Evolutionary conservation across 305 asterid genomes (phyloP), one percentile per base, ranked within the genome.

Genomic region (Fraxinus xanthoxyloides): DNA sequence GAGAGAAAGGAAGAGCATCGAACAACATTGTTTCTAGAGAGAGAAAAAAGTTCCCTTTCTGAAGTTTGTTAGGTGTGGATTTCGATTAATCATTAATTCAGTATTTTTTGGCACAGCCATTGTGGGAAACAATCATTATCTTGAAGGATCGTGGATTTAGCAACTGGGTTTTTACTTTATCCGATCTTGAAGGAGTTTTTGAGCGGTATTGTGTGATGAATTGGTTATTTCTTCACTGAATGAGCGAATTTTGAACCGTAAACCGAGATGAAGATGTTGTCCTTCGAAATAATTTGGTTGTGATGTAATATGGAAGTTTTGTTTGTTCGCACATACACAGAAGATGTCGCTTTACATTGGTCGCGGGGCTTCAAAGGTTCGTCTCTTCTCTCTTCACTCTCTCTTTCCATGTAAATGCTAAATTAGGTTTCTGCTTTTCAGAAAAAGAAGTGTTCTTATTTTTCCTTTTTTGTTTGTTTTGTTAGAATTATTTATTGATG

Each of bases 331-430:
- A 70, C 75, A 73, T 77, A 83, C 80, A 40, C 51, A 86, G 77
- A 89, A 43, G 34, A 89, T 95, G 99, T 89, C 99, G 90, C 84
- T 95, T 89, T 93, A 93, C 94, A 89, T 92, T 83, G 93, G 98
- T 90, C 98, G 98, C 89, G 99, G 90, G 92, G 96, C 97, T 91
- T 94, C 99, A 61, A 95, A 93, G 99, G 99, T 93, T 87, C 82
- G 83, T 72, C 76, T 69, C 19, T n/a, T 61, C 13, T 13, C 35
- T 77, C 7, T 59, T 7, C 9, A 1, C 35, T 23, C 2, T 26
- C 34, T 65, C 35, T 65, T 31, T 10, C 73, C 32, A 9, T 26
- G 34, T 65, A 26, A 65, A 65, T 67, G 73, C 35, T 28, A 26
- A 67, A 28, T 26, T 67, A 26, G n/a, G 34, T 48, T 43, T 46